Evolutionary conservation across 2,329 filamentous ascomycete genomes (phyloP), one percentile per base, ranked within the genome.

Genomic region (Pseudocercospora ulei): DNA sequence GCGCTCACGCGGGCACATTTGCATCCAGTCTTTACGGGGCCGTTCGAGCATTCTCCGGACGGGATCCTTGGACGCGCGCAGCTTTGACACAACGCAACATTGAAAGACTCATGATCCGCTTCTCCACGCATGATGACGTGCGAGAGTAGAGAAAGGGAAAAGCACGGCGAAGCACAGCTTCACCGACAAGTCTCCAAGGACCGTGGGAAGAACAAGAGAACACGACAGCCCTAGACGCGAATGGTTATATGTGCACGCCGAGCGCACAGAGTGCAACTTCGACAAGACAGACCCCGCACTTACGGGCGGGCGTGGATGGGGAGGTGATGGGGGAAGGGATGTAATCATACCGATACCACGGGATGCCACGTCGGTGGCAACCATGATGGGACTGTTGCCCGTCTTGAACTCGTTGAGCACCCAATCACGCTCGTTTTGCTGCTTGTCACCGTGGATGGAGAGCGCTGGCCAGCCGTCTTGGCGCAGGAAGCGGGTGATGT

Each of bases 271-370:
- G 84, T 48, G 53, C 49, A 54, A 84, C 84, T 79, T 87, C 77
- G 85, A 77, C 68, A 68, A 66, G 66, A 68, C 71, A 73, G 70
- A 72, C 71, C 70, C 74, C 73, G 72, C 71, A 68, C 67, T 65
- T 61, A 69, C 66, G 66, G 70, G 51, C 50, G 46, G 46, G 37
- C 43, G 43, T 41, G 39, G 11, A 44, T 38, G 59, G 54, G 48
- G 37, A 43, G 44, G 58, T 57, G 50, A 59, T 59, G 58, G n/a
- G 49, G 47, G 40, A 45, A 51, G 47, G 46, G 47, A 40, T 35
- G 45, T 70, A 76, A 82, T 88, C 86, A 93, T 92, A 95, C 90
- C 90, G 70, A 98, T 95, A 85, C 90, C 90, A 87, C 90, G 90
- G 63, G 90, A 33, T 70, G 90, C 90, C 69, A 98, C 90, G 62